These are phyloP conservation scores for Russula olivacea DNA, from an alignment of 768 basidiomycete species.

Conservation along the genomic window DNA sequence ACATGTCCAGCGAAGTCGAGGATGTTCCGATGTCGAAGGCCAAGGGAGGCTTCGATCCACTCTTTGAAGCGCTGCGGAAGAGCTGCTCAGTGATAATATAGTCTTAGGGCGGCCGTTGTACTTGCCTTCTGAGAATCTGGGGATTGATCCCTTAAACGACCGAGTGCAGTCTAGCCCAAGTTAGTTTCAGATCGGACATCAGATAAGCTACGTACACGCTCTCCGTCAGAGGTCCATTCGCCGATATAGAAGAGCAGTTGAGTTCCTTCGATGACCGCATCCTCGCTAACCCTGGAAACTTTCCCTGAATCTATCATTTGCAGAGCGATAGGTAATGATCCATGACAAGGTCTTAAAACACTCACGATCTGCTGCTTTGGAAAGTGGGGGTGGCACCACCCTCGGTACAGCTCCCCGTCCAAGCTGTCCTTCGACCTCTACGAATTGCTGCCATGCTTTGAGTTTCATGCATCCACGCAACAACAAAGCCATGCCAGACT, in stretches of 20 bases:
- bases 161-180: conserved; percentile 12
- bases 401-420: not conserved
- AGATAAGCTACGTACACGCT: conserved; percentile 30
- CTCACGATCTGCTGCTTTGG: conserved; percentile 7
- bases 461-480: not conserved
- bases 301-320: conserved; percentile 26
- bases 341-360: not conserved
- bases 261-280: conserved; percentile 33
- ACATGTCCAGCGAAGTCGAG: conserved; percentile 38
- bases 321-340: not conserved
- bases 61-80: conserved; percentile 37
- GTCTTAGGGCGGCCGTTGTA: not conserved
- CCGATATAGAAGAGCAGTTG: conserved; percentile 40
- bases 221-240: conserved; percentile 39
- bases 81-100: not conserved
- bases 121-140: conserved; percentile 12
- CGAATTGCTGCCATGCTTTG: not conserved
- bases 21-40: conserved; percentile 39
- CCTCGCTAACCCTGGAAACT: conserved; percentile 32
- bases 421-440: not conserved
- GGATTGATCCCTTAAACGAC: conserved; percentile 10
- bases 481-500: no score
- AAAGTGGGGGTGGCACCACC: not conserved
- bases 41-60: conserved; percentile 41
- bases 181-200: not conserved